A percentile compares a stretch with the other conserved stretches of the same genome.
Evolutionary conservation across 495 filamentous ascomycete genomes (phyloP).

Genomic region (Penicillium soppii): DNA sequence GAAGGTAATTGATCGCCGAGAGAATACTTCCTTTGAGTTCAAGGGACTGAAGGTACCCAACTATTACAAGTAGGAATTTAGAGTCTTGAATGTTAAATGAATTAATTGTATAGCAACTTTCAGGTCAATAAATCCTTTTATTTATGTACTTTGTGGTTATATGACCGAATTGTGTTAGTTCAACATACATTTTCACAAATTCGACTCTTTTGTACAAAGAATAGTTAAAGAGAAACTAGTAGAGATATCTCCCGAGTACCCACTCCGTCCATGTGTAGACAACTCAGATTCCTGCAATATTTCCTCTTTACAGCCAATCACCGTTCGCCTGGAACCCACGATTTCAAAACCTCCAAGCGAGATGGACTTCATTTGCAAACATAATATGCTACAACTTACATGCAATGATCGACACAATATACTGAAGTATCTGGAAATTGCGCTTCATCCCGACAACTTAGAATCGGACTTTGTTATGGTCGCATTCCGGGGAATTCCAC

Average conservation of each 20-base stretch:
- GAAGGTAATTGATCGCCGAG: slow-evolving; percentile 33
- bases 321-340: neutral
- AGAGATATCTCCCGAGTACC: too few relatives aligned
- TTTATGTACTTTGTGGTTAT: too few relatives aligned
- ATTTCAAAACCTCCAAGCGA: neutral
- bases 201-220: too few relatives aligned
- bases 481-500: neutral
- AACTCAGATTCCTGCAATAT: too few relatives aligned
- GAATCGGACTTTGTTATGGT: neutral
- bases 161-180: too few relatives aligned
- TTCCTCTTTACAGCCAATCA: slow-evolving; percentile 8
- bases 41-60: slow-evolving; percentile 43
- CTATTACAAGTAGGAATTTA: slow-evolving; percentile 29
- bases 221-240: too few relatives aligned
- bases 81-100: neutral
- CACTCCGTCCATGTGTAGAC: too few relatives aligned
- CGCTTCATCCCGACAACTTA: neutral
- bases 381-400: neutral
- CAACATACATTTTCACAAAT: too few relatives aligned
- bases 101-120: neutral
- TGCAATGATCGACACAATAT: neutral
- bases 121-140: too few relatives aligned
- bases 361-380: neutral
- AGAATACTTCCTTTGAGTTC: slow-evolving; percentile 41
- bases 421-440: neutral